Conservation (phyloP, 176 grass and related monocot species). For the Themeda triandra region DNA sequence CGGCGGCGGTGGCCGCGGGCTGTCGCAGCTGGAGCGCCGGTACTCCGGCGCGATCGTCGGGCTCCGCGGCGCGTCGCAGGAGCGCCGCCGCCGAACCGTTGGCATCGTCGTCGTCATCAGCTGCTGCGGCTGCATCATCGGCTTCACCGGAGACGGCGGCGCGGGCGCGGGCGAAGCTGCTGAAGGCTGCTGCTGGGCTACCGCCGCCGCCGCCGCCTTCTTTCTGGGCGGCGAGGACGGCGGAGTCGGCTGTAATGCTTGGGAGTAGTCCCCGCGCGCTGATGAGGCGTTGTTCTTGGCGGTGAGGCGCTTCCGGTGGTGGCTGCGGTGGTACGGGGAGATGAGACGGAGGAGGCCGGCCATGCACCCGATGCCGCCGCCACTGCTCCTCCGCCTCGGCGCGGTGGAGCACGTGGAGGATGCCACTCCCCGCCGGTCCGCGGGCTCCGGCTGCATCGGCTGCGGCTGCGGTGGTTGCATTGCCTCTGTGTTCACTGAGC, state of each 20-base stretch:
- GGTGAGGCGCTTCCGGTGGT: constrained; percentile 77
- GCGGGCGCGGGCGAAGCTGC: background rate
- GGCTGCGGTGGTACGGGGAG: constrained; percentile 67
- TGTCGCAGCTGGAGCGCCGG: constrained; percentile 53
- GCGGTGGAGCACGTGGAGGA: constrained; percentile 7
- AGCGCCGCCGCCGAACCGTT: constrained; percentile 27
- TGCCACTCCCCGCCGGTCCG: constrained; percentile 11
- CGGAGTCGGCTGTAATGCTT: background rate
- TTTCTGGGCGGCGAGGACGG: constrained; percentile 27
- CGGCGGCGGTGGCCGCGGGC: constrained; percentile 36
- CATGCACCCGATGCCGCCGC: constrained; percentile 65
- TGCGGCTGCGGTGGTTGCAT: constrained; percentile 33
- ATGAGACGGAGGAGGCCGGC: constrained; percentile 77
- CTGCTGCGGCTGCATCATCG: background rate
- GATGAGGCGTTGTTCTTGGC: constrained; percentile 24
- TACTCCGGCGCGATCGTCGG: constrained; percentile 73
- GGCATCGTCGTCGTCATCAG: background rate
- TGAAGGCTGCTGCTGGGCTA: background rate
- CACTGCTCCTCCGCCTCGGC: background rate
- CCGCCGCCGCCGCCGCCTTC: background rate
- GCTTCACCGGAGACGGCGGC: background rate
- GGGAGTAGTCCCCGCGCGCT: background rate
- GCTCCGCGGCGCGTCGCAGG: constrained; percentile 71
- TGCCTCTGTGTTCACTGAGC: background rate
- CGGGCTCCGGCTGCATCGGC: constrained; percentile 15